A percentile compares a stretch with the other conserved stretches of the same genome.
Evolutionary conservation across 108 stramenopile species (phyloP).

Genomic region (Licmophora abbreviata): DNA sequence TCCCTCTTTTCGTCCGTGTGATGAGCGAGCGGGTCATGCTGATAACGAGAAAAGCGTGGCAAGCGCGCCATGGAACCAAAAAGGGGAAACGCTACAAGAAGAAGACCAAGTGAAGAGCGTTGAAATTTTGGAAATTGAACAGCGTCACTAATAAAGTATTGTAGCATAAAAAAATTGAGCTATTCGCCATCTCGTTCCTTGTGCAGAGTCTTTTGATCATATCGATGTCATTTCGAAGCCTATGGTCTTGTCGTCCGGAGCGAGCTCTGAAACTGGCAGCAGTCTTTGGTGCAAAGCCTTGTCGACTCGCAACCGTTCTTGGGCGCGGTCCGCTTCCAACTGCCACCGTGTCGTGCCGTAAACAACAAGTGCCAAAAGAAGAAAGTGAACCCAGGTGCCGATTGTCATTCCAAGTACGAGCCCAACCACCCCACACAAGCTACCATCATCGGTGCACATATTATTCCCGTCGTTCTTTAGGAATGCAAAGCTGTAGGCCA

Average conservation of each 20-base stretch:
- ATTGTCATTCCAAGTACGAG: conserved; percentile 44
- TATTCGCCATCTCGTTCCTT: no score
- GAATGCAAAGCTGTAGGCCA: conserved; percentile 51
- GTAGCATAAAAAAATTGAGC: no score
- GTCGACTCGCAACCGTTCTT: background rate
- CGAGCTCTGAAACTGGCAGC: no score
- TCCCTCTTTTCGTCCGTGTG: conserved; percentile 26
- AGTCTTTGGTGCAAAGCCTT: background rate
- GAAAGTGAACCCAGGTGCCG: conserved; percentile 60
- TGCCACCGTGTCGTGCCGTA: conserved; percentile 25
- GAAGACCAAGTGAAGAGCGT: no score
- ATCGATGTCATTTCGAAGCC: no score
- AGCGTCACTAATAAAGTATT: no score
- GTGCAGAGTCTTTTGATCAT: no score
- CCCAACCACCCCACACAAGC: conserved; percentile 55
- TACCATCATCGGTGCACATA: conserved; percentile 14
- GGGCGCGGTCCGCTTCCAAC: conserved; percentile 13
- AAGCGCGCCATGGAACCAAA: no score
- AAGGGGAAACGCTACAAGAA: no score
- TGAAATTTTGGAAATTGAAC: no score
- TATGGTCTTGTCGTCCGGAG: no score
- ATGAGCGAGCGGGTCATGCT: conserved; percentile 33
- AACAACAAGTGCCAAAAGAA: conserved; percentile 35
- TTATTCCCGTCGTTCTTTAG: conserved; percentile 12
- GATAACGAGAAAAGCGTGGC: conserved; percentile 20